Evolutionary conservation across 2,329 filamentous ascomycete species (phyloP).

Genomic region (Thermothelomyces thermophilus): DNA sequence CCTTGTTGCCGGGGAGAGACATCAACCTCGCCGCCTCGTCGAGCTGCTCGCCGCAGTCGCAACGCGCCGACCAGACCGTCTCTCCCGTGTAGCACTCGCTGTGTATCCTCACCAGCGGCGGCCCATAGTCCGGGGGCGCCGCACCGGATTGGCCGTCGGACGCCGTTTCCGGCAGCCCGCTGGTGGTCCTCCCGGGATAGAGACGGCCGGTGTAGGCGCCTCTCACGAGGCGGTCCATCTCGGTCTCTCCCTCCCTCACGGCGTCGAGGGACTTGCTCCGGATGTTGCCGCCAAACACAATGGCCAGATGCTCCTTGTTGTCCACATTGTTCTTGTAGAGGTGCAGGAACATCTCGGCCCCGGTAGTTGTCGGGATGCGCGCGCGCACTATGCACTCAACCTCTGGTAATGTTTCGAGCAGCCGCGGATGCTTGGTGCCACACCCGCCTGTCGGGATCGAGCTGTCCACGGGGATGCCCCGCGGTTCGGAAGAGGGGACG

Average conservation of each 20-base stretch:
- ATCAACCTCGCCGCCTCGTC: slow-evolving; percentile 94
- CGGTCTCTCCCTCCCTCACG: slow-evolving; percentile 67
- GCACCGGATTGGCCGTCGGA: slow-evolving; percentile 10
- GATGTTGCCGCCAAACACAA: slow-evolving; percentile 88
- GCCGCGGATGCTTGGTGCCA: slow-evolving; percentile 58
- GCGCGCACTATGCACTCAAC: slow-evolving; percentile 94
- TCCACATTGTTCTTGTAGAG: slow-evolving; percentile 90
- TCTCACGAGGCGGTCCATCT: slow-evolving; percentile 86
- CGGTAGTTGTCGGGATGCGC: slow-evolving; percentile 84
- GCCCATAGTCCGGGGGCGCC: slow-evolving; percentile 9
- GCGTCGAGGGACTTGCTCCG: slow-evolving; percentile 67
- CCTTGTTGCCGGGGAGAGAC: slow-evolving; percentile 58
- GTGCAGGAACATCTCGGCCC: slow-evolving; percentile 95
- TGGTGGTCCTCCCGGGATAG: slow-evolving; percentile 76
- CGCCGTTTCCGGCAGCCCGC: slow-evolving; percentile 43
- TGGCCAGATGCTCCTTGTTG: slow-evolving; percentile 92
- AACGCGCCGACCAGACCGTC: slow-evolving; percentile 95
- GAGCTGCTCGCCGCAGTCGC: slow-evolving; percentile 95
- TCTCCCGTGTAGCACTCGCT: slow-evolving; percentile 98
- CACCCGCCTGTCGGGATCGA: slow-evolving; percentile 52
- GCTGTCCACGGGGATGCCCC: slow-evolving; percentile 54
- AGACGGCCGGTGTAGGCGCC: slow-evolving; percentile 87
- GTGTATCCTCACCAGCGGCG: slow-evolving; percentile 87
- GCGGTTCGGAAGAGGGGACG: slow-evolving; percentile 31
- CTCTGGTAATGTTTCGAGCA: slow-evolving; percentile 69